Evolutionary conservation across 2,329 filamentous ascomycete genomes (phyloP), one percentile per base, ranked within the genome.

Genomic region (Leptographium lundbergii): DNA sequence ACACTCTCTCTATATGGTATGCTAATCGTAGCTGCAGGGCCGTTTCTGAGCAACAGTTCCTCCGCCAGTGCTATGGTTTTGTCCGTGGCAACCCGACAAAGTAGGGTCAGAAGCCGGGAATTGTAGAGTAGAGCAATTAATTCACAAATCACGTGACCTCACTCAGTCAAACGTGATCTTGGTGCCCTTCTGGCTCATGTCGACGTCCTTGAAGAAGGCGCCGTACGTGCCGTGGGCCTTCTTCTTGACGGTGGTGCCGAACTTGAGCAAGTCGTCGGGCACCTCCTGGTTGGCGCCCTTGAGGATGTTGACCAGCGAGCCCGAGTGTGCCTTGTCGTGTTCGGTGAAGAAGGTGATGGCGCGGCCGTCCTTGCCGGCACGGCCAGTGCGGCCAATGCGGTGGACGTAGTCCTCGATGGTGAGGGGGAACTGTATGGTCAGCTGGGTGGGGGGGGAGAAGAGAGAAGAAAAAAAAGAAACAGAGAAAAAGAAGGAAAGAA

Each of bases 351-450:
- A 77, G 0, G 94, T 99, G 65, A 96, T 89, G 24, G 94, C 91
- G 66, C 89, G 77, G 51, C 94, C 94, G 19, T 86, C 84, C 72
- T 94, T 91, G 56, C 94, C 94, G 54, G 94, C 94, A 69, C 94
- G 87, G 59, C 94, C 94, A 2, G 94, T 99, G 70, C 92, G 85
- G 58, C 94, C 94, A 71, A 99, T 97, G 47, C 94, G 86, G 74
- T 99, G 94, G 34, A 99, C 94, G 67, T 97, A 97, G 69, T 99
- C 94, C 72, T 97, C 94, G 47, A 94, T 91, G 0, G 92, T 97
- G 62, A 97, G 75, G 32, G 91, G 94, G 75, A 96, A 97, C 79
- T 83, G 25, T 1, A 19, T 7, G 7, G 50, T 58, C 47, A 54
- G 42, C 2, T 7, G 22, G 14, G 10, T 5, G 13, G 22, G 47